Conservation (phyloP, 2,329 filamentous ascomycete genomes). For the Fusarium tanahbumbuense region DNA sequence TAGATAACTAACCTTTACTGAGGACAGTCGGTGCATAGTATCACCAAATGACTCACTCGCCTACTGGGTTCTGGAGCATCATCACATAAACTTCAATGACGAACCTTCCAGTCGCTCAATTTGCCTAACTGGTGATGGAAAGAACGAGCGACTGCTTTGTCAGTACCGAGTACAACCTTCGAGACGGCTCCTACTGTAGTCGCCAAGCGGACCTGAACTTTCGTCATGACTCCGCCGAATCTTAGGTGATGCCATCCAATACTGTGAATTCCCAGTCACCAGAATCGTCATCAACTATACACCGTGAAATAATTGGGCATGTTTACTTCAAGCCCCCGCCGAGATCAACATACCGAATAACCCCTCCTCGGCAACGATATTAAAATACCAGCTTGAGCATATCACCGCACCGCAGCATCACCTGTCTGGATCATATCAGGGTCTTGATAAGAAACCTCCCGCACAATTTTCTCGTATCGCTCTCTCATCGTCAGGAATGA, state of each 20-base stretch:
- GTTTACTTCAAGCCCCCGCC: conserved; percentile 5
- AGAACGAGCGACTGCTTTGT: neutral
- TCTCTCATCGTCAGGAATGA: conserved; percentile 33
- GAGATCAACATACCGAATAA: conserved; percentile 5
- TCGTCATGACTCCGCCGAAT: conserved; percentile 31
- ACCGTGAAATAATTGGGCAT: conserved; percentile 9
- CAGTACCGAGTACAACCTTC: neutral
- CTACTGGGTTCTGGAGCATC: neutral
- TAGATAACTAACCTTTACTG: neutral
- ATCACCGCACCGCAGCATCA: neutral
- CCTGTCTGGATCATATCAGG: neutral
- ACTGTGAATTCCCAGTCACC: neutral
- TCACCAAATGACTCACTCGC: conserved; percentile 2
- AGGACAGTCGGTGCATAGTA: neutral
- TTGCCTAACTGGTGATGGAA: neutral
- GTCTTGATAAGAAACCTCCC: neutral
- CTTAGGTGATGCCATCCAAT: neutral
- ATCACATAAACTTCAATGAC: neutral
- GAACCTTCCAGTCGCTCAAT: neutral
- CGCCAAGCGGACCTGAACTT: conserved; percentile 7
- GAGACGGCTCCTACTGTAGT: neutral
- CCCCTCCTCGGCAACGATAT: conserved; percentile 16
- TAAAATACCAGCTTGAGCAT: conserved; percentile 8
- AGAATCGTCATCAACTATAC: conserved; percentile 15
- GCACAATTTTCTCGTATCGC: neutral